Percentiles rank a stretch among this genome's conserved stretches.
Conservation (phyloP, 768 basidiomycete species). For the Termitomyces sp. region DNA sequence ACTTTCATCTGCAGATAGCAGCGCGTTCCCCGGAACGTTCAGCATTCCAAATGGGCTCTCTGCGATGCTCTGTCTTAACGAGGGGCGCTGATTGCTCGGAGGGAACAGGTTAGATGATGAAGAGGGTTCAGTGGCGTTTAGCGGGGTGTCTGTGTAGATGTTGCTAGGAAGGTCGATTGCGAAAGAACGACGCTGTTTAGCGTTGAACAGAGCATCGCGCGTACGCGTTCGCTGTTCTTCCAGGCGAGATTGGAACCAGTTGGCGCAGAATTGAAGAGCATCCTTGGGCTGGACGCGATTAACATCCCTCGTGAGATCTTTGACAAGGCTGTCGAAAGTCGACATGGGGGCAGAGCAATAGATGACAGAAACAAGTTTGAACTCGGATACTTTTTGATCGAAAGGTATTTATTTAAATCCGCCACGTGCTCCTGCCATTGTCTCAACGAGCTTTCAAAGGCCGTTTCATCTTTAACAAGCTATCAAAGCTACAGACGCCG, state of each 20-base stretch:
- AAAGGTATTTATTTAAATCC: not conserved
- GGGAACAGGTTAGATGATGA: conserved; percentile 55
- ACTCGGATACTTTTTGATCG: not conserved
- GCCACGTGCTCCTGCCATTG: conserved; percentile 15
- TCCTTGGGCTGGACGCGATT: conserved; percentile 86
- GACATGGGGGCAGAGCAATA: conserved; percentile 35
- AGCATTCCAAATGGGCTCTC: conserved; percentile 74
- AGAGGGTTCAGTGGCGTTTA: conserved; percentile 25
- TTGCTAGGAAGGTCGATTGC: conserved; percentile 50
- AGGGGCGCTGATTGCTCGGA: conserved; percentile 38
- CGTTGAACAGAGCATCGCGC: conserved; percentile 56
- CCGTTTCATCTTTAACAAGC: conserved; percentile 12
- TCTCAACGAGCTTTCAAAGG: not conserved
- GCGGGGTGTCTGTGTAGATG: conserved; percentile 51
- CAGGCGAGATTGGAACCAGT: conserved; percentile 88
- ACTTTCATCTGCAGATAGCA: conserved; percentile 48
- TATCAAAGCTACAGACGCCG: not conserved
- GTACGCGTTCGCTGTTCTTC: conserved; percentile 79
- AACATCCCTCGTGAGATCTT: conserved; percentile 82
- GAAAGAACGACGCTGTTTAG: conserved; percentile 45
- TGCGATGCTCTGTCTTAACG: conserved; percentile 48
- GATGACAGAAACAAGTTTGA: conserved; percentile 14
- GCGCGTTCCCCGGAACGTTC: conserved; percentile 77
- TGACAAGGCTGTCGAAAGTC: conserved; percentile 77
- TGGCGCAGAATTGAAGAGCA: conserved; percentile 87